Evolutionary conservation across 805 yeast genomes (phyloP), one percentile per base, ranked within the genome.

Genomic region (Ogataea neopini): DNA sequence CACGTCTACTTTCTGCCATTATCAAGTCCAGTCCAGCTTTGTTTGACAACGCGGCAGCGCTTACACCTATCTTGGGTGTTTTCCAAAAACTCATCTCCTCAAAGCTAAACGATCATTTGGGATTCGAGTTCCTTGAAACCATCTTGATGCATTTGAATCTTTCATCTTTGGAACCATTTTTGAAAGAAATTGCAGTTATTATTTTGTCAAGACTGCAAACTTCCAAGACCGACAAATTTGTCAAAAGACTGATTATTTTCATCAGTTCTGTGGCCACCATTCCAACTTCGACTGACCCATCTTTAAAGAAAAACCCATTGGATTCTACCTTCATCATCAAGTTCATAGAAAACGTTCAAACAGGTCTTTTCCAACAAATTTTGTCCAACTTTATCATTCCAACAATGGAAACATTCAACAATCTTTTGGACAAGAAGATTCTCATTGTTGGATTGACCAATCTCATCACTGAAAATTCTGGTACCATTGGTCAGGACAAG

Each of bases 21-120:
- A 68, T 86, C 28, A 66, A 66, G 38, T 80, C 77, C 39, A 76
- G 75, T 42, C 71, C 78, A 2, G 40, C 60, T 2, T 60, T 67
- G 1, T 77, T 78, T 52, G 67, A 69, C 3, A 54, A 60, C 15
- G 59, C 60, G 18, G 68, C 72, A 54, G 59, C 70, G 8, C 68
- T 82, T n/a, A 79, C 86, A 29, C 96, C 97, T 3, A 78, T 94
- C 25, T 72, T 94, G 34, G 99, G 99, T 33, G 96, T 94, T n/a
- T 95, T 88, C 74, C 99, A 95, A 70, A 89, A 91, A 64, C 73
- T 94, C 54, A 81, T 94, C 43, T 82, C 97, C 1, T 88, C 97
- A 0, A 86, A 85, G 55, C 76, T 81, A 13, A 85, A 89, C 58
- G 98, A 94, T 59, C 69, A 69, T 32, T 77, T 81, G 58, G 98